Base-by-base conservation (phyloP, 2,329 filamentous ascomycete genomes). In the Pezicula neosporulosa region DNA sequence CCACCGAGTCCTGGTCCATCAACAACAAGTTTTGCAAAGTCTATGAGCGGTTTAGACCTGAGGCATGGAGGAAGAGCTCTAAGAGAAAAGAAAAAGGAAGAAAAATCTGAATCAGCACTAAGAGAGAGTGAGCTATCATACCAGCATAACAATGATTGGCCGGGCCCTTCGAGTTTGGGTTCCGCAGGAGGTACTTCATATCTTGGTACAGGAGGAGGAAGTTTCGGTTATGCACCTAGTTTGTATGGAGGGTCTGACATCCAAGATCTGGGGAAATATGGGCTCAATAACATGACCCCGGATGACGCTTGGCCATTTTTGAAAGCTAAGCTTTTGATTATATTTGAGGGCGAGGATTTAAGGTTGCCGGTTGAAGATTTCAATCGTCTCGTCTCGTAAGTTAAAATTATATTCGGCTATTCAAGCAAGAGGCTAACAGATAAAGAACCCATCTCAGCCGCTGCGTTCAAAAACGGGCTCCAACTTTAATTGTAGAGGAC, bases 271-370 rank as follows among this genome's bases (percentile, higher is more conserved):
- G 70, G 70, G 39, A 83, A 79, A 58, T 84, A 83, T 61, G 84
- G 86, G 1, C 72, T 89, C 13, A 81, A 84, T 58, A 87, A 86
- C 60, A 85, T 90, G 78, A 82, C 81, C 21, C 64, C 78, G 36
- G 89, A 94, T 59, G 89, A 94, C 67, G 90, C 89, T 6, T 94
- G 89, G 89, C 88, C 89, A 0, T 82, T 88, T 52, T 69, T 94
- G 16, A 90, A 87, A 67, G 85, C 87, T 3, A 86, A 89, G 59
- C 73, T 94, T 38, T 73, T 93, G 4, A 81, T 87, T 51, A 82
- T 94, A 2, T 95, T 94, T 58, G 87, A 92, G 58, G 89, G 87
- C 28, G 89, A 93, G 63, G 88, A 91, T 56, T 71, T 92, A 16
- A 80, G 87, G 35, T 75, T 89, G n/a, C 89, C 89, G 0, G 82